These are phyloP conservation scores for Plectosphaerella sp. DNA, from an alignment of 2,329 filamentous ascomycete species.

Conservation along the genomic window DNA sequence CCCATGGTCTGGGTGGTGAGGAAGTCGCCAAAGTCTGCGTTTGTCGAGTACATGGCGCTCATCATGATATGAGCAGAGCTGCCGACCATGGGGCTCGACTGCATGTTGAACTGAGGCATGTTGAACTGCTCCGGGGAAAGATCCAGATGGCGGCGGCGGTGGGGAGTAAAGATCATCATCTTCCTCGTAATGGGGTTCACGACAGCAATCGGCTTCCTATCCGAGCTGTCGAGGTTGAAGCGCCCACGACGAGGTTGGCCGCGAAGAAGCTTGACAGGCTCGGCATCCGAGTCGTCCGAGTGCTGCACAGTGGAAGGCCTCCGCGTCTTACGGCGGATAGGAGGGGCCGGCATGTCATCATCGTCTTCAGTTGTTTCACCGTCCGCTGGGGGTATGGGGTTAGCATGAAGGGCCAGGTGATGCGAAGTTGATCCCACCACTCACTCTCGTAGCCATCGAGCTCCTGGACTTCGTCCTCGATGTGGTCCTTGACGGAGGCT, in stretches of 20 bases:
- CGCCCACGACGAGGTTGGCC: slow-evolving; percentile 51
- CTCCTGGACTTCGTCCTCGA: slow-evolving; percentile 33
- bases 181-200: slow-evolving; percentile 53
- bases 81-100: slow-evolving; percentile 54
- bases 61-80: slow-evolving; percentile 75
- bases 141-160: slow-evolving; percentile 43
- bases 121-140: slow-evolving; percentile 53
- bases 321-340: slow-evolving; percentile 42
- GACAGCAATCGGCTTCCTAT: slow-evolving; percentile 55
- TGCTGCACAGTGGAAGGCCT: slow-evolving; percentile 27
- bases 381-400: slow-evolving; percentile 38
- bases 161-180: slow-evolving; percentile 60
- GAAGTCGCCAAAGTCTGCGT: slow-evolving; percentile 47
- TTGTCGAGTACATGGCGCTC: slow-evolving; percentile 61
- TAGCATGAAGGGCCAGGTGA: slow-evolving; percentile 1
- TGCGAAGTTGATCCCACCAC: slow-evolving; percentile 21
- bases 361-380: slow-evolving; percentile 61
- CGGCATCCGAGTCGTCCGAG: slow-evolving; percentile 44
- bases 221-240: slow-evolving; percentile 49
- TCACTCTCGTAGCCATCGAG: slow-evolving; percentile 58
- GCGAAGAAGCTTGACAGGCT: slow-evolving; percentile 41
- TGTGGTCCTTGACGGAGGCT: slow-evolving; percentile 25
- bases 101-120: slow-evolving; percentile 31
- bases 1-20: slow-evolving; percentile 64
- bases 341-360: slow-evolving; percentile 39